Evolutionary conservation across 2,329 filamentous ascomycete species (phyloP), one percentile per base, ranked within the genome.

Genomic region (Aspergillus sp.): DNA sequence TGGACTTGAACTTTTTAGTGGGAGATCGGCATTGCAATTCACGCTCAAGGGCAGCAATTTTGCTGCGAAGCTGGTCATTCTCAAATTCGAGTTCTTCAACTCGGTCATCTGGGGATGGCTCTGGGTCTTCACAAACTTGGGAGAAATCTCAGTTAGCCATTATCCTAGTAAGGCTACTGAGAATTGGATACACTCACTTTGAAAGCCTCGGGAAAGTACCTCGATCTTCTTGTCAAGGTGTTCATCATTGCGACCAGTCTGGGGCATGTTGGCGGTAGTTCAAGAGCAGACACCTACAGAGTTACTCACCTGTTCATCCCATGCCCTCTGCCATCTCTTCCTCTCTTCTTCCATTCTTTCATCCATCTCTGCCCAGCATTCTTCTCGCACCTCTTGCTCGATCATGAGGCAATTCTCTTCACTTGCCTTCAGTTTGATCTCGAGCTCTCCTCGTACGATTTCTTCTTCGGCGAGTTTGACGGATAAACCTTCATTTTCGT

Each of bases 171-270:
- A n/a, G 8, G 7, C 8, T 2, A 7, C 8, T 5, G 10, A 2
- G 10, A 26, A 26, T 29, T 7, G 10, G 13, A 19, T 9, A 6
- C 27, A 52, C 60, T 64, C 71, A 64, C 66, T 71, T 50, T 65
- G 67, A 55, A 75, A 70, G 7, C 77, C 76, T 41, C 78, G 72
- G 43, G 81, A 77, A 30, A 87, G 69, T 19, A 89, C 76, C 46
- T 89, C 91, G 6, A 95, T 77, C 69, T 98, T 98, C 52, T 81
- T 81, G 64, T 97, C 90, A 60, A 93, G 79, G 65, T 94, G 88
- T 61, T 88, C 87, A 48, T 95, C 89, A 41, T 83, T 82, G 36
- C 82, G 79, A 55, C 94, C 90, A 43, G 71, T 60, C 65, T 70
- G 36, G 8, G 5, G 27, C 3, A 2, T 19, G n/a, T 62, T 42